Evolutionary conservation across 345 rosid genomes (phyloP).

Genomic region (Acer negundo): DNA sequence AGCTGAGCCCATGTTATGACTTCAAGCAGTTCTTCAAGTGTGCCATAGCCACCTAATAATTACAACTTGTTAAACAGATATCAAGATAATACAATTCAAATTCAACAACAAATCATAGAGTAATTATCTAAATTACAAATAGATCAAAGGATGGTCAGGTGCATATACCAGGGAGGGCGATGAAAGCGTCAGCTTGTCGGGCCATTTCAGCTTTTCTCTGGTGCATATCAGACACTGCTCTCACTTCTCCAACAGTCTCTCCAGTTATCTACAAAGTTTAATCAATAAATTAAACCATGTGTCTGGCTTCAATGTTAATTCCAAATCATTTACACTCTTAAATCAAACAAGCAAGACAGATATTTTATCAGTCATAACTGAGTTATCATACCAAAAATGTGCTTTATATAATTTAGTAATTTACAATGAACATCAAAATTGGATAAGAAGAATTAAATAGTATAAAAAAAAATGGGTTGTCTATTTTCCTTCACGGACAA

Average conservation of each 20-base stretch:
- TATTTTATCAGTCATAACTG: background rate
- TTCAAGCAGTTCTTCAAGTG: conserved; percentile 92
- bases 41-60: conserved; percentile 86
- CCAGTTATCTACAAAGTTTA: conserved; percentile 64
- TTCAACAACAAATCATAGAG: background rate
- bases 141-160: background rate
- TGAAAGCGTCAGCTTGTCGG: conserved; percentile 92
- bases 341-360: background rate
- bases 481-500: background rate
- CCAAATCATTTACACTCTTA: background rate
- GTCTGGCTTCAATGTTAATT: background rate
- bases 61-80: background rate
- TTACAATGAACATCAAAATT: background rate
- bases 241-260: conserved; percentile 83
- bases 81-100: too few species aligned
- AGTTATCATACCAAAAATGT: background rate
- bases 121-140: background rate
- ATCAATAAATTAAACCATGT: background rate
- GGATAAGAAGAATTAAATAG: background rate
- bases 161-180: conserved; percentile 87
- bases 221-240: conserved; percentile 90
- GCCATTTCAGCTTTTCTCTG: conserved; percentile 98
- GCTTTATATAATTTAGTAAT: background rate
- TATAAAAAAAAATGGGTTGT: background rate
- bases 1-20: conserved; percentile 99